Evolutionary conservation across 2,329 filamentous ascomycete species (phyloP), one percentile per base, ranked within the genome.

Genomic region (Colletotrichum viniferum): DNA sequence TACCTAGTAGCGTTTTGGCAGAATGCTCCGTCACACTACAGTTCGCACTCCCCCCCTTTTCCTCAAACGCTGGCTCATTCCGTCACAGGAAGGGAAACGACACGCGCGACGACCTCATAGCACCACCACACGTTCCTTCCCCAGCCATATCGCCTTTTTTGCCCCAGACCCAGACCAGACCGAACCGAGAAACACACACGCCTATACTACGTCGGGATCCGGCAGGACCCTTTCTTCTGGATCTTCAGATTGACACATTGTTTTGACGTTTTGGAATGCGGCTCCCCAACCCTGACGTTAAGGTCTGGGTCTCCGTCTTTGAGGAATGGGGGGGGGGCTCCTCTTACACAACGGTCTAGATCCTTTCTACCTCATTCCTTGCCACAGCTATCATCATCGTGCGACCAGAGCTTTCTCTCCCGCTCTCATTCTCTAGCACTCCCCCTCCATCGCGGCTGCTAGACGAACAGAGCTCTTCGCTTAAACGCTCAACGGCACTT

Each of bases 31-130:
- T 74, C 67, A 71, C 67, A 62, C 63, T 52, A 21, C 43, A 52
- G 43, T 43, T 34, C 30, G 7, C 61, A 38, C n/a, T 32, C n/a
- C 14, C 58, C 56, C 58, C 58, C 64, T 60, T 60, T 69, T 60
- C 64, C 70, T 69, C 73, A 76, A 76, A 76, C 69, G 73, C 69
- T 73, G 69, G 69, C 30, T 38, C 30, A 73, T 76, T 73, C 73
- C 73, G 73, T 76, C 69, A 76, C 56, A 69, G 43, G 69, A 68
- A 64, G 69, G 63, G 71, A 73, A 73, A 73, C 48, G 38, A 67
- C 58, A 75, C 69, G 63, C 69, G 58, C 69, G 64, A 65, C 63
- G 73, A 76, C 73, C 73, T 76, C 73, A 65, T 73, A 58, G 73
- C 69, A 73, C 70, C 63, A 72, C 69, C 62, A 65, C 28, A 16